A percentile compares a stretch with the other conserved stretches of the same genome.
Evolutionary conservation across 1,139 yeast genomes (phyloP).

Genomic region (Yamadazyma diospyri): DNA sequence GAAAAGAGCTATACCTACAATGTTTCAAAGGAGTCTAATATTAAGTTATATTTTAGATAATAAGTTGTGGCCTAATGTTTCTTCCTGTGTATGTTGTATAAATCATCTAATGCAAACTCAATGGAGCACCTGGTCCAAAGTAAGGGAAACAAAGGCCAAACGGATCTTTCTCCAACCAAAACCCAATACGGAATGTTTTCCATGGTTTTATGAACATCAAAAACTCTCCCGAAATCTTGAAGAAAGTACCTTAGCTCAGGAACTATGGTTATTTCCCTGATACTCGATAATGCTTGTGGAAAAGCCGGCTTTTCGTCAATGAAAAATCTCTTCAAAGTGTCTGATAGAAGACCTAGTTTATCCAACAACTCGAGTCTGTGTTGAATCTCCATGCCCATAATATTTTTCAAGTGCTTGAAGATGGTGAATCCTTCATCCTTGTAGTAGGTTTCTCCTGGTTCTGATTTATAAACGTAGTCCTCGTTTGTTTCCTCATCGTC

Average conservation of each 20-base stretch:
- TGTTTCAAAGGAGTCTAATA: slow-evolving; percentile 52
- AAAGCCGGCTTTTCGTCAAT: slow-evolving; percentile 86
- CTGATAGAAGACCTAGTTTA: slow-evolving; percentile 71
- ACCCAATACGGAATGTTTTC: slow-evolving; percentile 89
- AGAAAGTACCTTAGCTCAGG: slow-evolving; percentile 75
- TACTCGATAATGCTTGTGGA: slow-evolving; percentile 49
- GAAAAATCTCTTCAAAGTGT: slow-evolving; percentile 67
- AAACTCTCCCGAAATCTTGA: slow-evolving; percentile 65
- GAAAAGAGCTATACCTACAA: slow-evolving; percentile 68
- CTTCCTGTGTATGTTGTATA: slow-evolving; percentile 52
- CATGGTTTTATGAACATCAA: slow-evolving; percentile 66
- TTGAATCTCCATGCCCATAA: slow-evolving; percentile 61
- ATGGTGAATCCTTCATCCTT: slow-evolving; percentile 31
- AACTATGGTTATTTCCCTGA: slow-evolving; percentile 78
- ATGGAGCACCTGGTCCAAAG: slow-evolving; percentile 87
- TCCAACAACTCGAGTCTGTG: slow-evolving; percentile 82
- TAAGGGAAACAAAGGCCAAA: slow-evolving; percentile 89
- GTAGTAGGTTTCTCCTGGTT: slow-evolving; percentile 21
- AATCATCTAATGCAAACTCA: slow-evolving; percentile 83
- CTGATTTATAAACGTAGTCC: slow-evolving; percentile 27
- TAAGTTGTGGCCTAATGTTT: slow-evolving; percentile 10
- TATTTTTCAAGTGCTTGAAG: slow-evolving; percentile 32
- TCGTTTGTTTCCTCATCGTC: slow-evolving; percentile 15
- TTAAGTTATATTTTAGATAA: slow-evolving; percentile 44
- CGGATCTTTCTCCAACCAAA: slow-evolving; percentile 83